Base-by-base conservation (phyloP, 1,139 yeast species). In the Pneumocystis wakefieldiae region DNA sequence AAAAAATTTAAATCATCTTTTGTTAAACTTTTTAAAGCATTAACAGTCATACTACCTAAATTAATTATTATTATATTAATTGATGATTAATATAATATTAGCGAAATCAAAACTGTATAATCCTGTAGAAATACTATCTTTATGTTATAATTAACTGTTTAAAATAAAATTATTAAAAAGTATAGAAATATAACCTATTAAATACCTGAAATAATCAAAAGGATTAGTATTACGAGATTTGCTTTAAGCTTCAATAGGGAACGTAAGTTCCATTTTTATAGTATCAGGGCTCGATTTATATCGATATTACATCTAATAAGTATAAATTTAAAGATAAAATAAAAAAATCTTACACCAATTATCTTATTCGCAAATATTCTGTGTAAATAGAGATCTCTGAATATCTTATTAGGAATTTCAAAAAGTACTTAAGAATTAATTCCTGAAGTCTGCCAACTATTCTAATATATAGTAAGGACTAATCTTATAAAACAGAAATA, bases 251-350 rank as follows among this genome's bases (percentile, higher is more conserved):
- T 96, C 96, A 15, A 87, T 81, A 66, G 82, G 78, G 73, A 92
- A 92, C 3, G 81, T 74, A 17, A 92, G 67, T 67, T 85, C 87
- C 60, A 92, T 72, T 67, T 80, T 80, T 72, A 86, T 84, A 62
- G 82, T 75, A 67, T 90, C 91, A 83, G 84, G 88, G 59, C 92
- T 89, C 10, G 97, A 95, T 70, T 82, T 85, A 48, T 12, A 12
- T 32, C 55, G 24, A 19, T 29, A 19, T 48, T 12, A 32, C 14
- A 6, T 12, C 55, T 48, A 48, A 48, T 10, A 48, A 24, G 17
- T 24, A 48, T 4, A 4, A 48, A 24, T 12, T 24, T 48, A 2
- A 24, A 24, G 4, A 48, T 24, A 6, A 39, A 65, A 57, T 5
- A 61, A 42, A 59, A 59, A 61, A 35, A 86, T 68, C 66, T 80